A percentile compares a stretch with the other conserved stretches of the same genome.
These are phyloP conservation scores for Tardiomyces digboiensis DNA, from an alignment of 1,139 yeast genomes.

Conservation along the genomic window DNA sequence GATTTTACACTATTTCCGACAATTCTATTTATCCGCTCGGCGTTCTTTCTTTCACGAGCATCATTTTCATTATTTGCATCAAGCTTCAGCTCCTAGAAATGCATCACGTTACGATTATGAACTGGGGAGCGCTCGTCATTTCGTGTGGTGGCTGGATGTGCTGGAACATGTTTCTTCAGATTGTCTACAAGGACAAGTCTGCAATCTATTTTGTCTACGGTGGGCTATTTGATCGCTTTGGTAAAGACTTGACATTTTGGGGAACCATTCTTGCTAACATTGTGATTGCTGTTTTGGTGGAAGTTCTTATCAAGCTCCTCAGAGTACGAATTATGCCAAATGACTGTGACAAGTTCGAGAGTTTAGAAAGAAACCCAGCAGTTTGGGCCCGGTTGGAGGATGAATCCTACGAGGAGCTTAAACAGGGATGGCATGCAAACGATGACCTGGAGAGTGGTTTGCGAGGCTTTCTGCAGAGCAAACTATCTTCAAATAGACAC, in stretches of 20 bases:
- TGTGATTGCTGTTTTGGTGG: constrained; percentile 43
- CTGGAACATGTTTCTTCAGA: constrained; percentile 76
- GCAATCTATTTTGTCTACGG: constrained; percentile 64
- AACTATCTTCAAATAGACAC: not conserved
- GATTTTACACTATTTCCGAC: constrained; percentile 51
- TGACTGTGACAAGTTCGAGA: constrained; percentile 73
- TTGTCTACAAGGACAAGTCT: constrained; percentile 47
- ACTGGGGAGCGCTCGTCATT: constrained; percentile 58
- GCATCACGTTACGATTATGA: constrained; percentile 68
- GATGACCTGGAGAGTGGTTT: not conserved
- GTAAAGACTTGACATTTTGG: constrained; percentile 82
- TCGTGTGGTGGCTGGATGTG: constrained; percentile 82
- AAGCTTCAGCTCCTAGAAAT: constrained; percentile 79
- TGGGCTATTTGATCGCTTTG: constrained; percentile 64
- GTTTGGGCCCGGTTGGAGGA: constrained; percentile 64
- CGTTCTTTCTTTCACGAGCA: constrained; percentile 58
- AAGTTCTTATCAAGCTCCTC: constrained; percentile 50
- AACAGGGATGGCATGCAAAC: constrained; percentile 62
- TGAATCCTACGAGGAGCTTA: constrained; percentile 60
- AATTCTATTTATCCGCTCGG: constrained; percentile 80
- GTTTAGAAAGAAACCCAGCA: constrained; percentile 60
- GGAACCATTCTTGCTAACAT: constrained; percentile 51
- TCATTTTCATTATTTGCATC: constrained; percentile 62
- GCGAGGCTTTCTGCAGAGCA: not conserved
- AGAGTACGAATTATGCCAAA: constrained; percentile 50